Base-by-base conservation (phyloP, 2,329 filamentous ascomycete genomes). In the Chrysoporthe austroafricana region DNA sequence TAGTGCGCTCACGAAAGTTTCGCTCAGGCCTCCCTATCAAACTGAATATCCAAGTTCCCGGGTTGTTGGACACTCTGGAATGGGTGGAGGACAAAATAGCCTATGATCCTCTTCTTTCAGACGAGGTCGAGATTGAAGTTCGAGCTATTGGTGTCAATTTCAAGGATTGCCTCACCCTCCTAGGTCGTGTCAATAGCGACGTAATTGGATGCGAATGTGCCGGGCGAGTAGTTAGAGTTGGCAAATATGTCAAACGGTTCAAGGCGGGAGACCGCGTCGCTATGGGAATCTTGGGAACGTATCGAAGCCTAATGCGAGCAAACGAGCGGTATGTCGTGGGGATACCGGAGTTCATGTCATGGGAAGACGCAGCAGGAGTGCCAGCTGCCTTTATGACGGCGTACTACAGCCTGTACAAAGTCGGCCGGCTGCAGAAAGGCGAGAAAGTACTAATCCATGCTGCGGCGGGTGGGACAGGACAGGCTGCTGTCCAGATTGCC, bases 401-500 rank as follows among this genome's bases (percentile, higher is more conserved):
- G 1, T 79, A 79, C 60, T 80, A 84, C 67, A 77, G 76, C 9
- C 72, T 86, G 4, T 52, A 66, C 21, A 43, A 76, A 26, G 62
- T 76, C 26, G 76, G 73, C 1, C 68, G 70, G 0, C 72, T 81
- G 2, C 66, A 69, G 6, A 64, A 62, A 0, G 73, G 71, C 5
- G 71, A 76, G 61, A 77, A 70, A 1, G 74, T 84, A 4, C 74
- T 85, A 1, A 74, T 85, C 13, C 81, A 83, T 59, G 76, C 76
- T 11, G 83, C 77, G 7, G 77, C 80, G 3, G 80, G 81, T 61
- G 75, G 76, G 0, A 74, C 80, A 42, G 83, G 83, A 0, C 75
- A 81, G n/a, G 80, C 79, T 7, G 83, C 81, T 2, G 70, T 85
- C 3, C 74, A 77, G 7, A 67, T 84, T 11, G 79, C 80, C 3